Evolutionary conservation across 1,284 basidiomycete species (phyloP), one percentile per base, ranked within the genome.

Genomic region (Heterobasidion parviporum): DNA sequence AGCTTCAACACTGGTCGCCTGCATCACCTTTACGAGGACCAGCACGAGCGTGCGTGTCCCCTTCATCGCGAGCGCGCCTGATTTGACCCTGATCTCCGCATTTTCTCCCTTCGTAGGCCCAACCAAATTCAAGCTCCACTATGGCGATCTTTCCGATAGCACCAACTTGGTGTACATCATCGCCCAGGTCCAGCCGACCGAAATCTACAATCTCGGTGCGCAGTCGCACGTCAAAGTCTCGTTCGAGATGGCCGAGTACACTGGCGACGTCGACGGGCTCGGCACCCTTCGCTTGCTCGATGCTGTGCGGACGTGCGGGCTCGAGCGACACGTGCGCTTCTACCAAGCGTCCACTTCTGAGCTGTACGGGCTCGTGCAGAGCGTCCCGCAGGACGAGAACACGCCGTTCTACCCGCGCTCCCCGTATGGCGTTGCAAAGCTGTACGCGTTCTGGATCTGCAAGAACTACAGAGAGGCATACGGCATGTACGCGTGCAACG

Each of bases 231-330:
- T 96, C 75, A 96, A 96, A 71, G 93, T 96, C 61, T 95, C 92
- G 34, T 96, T 96, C 71, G 93, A 95, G 72, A 94, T 96, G 91
- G 91, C 93, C 41, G 93, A 96, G 73, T 96, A 96, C 74, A 96
- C 94, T 0, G 92, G 89, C 57, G 92, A 96, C 65, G 92, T 96
- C 54, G 94, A 96, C 65, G 94, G 85, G 9, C 78, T 95, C 38
- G 93, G 93, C 55, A 96, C 93, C 1, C 81, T 96, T 50, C 89
- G 93, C 63, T 81, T 96, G 56, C 84, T 96, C 56, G 94, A 96
- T 65, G 94, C 93, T 54, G 87, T 96, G 70, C 83, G 93, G 44
- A 96, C 93, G 7, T 93, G 92, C 69, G 93, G 94, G 8, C 80
- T 94, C 60, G 85, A 92, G 68, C 83, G 87, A 63, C 87, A 92